phyloP scores from a whole-genome alignment of 169 alveolate genomes.

The Plasmodium knowlesi region DNA sequence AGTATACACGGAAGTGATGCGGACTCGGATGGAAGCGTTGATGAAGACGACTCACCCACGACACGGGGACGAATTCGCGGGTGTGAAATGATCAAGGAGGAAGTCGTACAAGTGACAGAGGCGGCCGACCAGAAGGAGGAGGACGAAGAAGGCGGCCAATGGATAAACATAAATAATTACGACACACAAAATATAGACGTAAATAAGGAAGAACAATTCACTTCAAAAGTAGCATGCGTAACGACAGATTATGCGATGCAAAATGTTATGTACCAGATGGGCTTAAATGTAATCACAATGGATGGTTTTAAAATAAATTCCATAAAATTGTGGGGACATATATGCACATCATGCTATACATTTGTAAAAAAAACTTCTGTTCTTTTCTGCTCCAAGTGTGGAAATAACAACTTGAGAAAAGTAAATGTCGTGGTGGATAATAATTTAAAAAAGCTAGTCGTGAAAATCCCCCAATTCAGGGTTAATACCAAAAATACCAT shows the following conservation, averaged over 20 bases:
- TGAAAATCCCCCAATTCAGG: slow-evolving; percentile 58
- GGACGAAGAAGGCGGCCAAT: slow-evolving; percentile 41
- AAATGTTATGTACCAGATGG: slow-evolving; percentile 91
- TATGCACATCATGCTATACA: slow-evolving; percentile 85
- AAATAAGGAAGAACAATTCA: slow-evolving; percentile 45
- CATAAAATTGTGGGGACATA: slow-evolving; percentile 90
- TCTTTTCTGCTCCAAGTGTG: slow-evolving; percentile 91
- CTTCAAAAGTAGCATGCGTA: slow-evolving; percentile 83
- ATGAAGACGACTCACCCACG: background rate
- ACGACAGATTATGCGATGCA: slow-evolving; percentile 94
- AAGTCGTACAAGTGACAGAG: slow-evolving; percentile 37
- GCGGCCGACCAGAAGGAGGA: background rate
- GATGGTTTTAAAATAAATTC: slow-evolving; percentile 89
- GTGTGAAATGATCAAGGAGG: slow-evolving; percentile 38
- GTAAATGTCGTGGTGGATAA: slow-evolving; percentile 85
- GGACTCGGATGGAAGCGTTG: background rate
- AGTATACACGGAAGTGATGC: background rate
- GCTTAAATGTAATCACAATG: slow-evolving; percentile 88
- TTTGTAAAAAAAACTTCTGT: slow-evolving; percentile 77
- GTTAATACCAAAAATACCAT: slow-evolving; percentile 82
- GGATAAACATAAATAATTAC: slow-evolving; percentile 57
- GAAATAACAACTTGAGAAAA: slow-evolving; percentile 89
- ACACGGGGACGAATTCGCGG: slow-evolving; percentile 3
- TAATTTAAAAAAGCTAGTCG: slow-evolving; percentile 76
- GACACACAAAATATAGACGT: slow-evolving; percentile 30